Percentiles rank a stretch among this genome's conserved stretches.
Evolutionary conservation across 2,329 filamentous ascomycete genomes (phyloP).

Genomic region (Meredithiella fracta): DNA sequence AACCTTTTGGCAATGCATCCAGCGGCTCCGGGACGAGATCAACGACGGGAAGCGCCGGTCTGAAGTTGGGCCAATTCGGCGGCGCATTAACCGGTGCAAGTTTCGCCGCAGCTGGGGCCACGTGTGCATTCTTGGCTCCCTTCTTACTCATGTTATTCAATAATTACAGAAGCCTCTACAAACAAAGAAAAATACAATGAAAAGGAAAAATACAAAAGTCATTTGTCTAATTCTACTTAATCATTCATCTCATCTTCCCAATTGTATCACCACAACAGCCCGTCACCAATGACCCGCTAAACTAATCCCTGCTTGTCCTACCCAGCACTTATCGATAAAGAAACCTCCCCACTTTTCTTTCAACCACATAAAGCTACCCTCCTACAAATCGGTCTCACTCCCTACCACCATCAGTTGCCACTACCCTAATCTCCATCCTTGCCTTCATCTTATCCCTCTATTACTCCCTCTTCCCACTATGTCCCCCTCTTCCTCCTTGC

Average conservation of each 20-base stretch:
- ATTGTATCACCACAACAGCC: neutral
- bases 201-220: no score
- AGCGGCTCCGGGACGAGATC: constrained; percentile 45
- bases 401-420: no score
- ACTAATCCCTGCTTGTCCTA: neutral
- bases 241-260: no score
- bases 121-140: constrained; percentile 9
- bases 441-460: neutral
- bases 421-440: neutral
- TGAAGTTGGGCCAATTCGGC: constrained; percentile 54
- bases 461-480: constrained; percentile 12
- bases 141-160: constrained; percentile 16
- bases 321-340: neutral
- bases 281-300: neutral
- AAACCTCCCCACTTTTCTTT: neutral
- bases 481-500: constrained; percentile 17
- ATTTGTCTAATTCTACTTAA: no score
- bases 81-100: constrained; percentile 14
- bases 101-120: constrained; percentile 16
- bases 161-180: neutral
- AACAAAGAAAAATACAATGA: neutral
- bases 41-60: constrained; percentile 47
- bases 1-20: constrained; percentile 41
- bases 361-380: neutral
- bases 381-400: no score